Evolutionary conservation across 2,329 filamentous ascomycete species (phyloP).

Genomic region (Ophiostoma sp.): DNA sequence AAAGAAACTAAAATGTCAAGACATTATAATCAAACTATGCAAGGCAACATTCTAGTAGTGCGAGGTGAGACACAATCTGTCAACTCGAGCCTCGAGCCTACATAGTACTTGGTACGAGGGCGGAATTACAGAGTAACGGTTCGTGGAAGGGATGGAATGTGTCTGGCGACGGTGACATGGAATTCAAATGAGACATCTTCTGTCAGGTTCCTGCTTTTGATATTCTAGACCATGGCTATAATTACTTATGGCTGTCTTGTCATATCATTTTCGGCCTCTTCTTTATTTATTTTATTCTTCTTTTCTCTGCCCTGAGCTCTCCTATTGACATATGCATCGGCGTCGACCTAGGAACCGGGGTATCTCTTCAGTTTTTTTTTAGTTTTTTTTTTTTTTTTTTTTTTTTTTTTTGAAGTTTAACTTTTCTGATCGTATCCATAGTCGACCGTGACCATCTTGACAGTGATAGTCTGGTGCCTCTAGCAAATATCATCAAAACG

Average conservation of each 20-base stretch:
- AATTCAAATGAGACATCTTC: neutral
- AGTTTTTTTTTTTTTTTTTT: too few species aligned
- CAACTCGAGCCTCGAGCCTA: neutral
- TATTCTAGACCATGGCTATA: neutral
- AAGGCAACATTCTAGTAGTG: neutral
- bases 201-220: neutral
- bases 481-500: neutral
- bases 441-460: neutral
- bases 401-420: neutral
- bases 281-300: too few species aligned
- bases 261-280: too few species aligned
- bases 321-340: neutral
- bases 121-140: constrained; percentile 3
- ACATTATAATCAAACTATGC: constrained; percentile 9
- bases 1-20: neutral
- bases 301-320: neutral
- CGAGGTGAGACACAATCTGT: neutral
- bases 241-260: neutral
- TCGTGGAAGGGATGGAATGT: constrained; percentile 13
- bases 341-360: neutral
- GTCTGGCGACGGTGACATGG: constrained; percentile 1
- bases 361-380: neutral
- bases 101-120: neutral
- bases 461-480: neutral
- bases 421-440: neutral